phyloP scores from a whole-genome alignment of 768 basidiomycete species.

The Russula emetica region DNA sequence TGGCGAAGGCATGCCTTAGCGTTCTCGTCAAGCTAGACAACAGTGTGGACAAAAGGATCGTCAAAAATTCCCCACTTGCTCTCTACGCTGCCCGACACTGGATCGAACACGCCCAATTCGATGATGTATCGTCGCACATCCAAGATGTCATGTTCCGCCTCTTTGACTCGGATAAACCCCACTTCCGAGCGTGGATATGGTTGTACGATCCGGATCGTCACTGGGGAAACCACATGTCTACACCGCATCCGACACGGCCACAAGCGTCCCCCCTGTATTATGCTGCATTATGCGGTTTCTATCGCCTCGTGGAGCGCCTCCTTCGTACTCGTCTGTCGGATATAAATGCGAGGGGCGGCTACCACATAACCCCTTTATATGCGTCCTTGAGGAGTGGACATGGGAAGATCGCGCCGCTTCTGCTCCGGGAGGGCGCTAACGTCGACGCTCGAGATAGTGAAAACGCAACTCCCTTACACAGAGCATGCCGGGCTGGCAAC shows the following conservation, averaged over 20 bases:
- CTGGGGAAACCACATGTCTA: background rate
- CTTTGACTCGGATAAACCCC: background rate
- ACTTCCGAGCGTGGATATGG: constrained; percentile 11
- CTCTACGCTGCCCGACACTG: constrained; percentile 16
- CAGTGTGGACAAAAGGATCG: background rate
- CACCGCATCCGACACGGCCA: background rate
- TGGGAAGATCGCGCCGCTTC: background rate
- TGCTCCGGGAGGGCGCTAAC: background rate
- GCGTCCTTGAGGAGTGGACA: background rate
- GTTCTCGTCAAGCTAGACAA: constrained; percentile 2
- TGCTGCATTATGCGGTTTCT: constrained; percentile 2
- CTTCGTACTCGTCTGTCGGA: background rate
- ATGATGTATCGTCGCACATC: background rate
- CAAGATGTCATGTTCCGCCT: background rate
- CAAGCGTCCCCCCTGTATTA: constrained; percentile 8
- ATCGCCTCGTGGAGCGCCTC: background rate
- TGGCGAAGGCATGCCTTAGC: constrained; percentile 6
- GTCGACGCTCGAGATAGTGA: background rate
- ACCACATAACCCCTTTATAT: background rate
- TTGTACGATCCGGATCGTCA: constrained; percentile 8
- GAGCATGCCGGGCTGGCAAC: background rate
- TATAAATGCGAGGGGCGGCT: background rate
- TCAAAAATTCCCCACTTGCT: background rate
- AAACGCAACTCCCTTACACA: background rate
- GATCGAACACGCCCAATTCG: constrained; percentile 6